A percentile compares a stretch with the other conserved stretches of the same genome.
These are phyloP conservation scores for Ciborinia camelliae DNA, from an alignment of 2,329 filamentous ascomycete genomes.

Conservation along the genomic window DNA sequence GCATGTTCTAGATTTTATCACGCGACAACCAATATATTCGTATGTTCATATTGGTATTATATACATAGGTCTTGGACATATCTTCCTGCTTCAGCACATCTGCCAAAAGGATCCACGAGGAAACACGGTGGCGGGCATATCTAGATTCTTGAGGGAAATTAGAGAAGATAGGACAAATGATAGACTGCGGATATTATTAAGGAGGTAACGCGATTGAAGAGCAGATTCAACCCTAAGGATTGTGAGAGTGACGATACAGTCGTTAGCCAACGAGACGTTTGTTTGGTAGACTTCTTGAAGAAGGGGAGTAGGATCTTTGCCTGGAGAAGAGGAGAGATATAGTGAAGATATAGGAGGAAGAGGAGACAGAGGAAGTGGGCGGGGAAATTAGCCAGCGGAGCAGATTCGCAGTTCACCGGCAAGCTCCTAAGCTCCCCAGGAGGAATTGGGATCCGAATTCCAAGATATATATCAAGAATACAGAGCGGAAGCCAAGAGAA, in stretches of 20 bases:
- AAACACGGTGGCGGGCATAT: slow-evolving; percentile 10
- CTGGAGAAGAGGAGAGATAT: neutral
- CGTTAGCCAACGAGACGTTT: neutral
- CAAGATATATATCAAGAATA: neutral
- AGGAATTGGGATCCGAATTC: neutral
- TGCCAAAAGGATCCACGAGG: neutral
- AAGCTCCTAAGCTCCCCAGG: neutral
- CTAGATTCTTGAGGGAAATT: neutral
- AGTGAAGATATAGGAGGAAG: no score
- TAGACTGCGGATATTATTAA: neutral
- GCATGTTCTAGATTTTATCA: neutral
- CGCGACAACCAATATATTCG: neutral
- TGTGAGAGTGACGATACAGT: slow-evolving; percentile 7
- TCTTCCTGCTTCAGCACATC: neutral
- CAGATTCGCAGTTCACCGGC: neutral
- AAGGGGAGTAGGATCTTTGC: no score
- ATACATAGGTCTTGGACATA: neutral
- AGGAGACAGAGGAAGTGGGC: no score
- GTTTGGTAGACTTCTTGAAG: no score
- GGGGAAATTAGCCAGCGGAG: neutral
- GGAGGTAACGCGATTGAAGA: neutral
- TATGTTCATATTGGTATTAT: neutral
- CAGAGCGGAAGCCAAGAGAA: neutral
- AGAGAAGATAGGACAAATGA: neutral
- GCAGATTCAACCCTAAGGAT: neutral